These are phyloP conservation scores for Suhomyces pyralidae DNA, from an alignment of 805 yeast species.

Conservation along the genomic window DNA sequence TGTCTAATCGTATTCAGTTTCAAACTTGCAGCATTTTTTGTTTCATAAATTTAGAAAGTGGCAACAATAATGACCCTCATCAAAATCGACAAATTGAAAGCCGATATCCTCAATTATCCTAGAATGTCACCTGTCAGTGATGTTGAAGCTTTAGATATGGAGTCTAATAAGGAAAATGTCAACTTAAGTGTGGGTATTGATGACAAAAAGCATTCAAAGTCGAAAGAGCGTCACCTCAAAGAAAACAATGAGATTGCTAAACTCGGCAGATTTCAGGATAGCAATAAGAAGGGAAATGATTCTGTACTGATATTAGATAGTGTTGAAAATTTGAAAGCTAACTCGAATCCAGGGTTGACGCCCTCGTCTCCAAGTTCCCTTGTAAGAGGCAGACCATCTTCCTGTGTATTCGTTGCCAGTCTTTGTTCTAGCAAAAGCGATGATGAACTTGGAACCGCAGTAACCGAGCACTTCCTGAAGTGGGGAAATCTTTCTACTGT, in stretches of 20 bases:
- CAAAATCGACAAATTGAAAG: neutral
- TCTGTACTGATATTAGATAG: neutral
- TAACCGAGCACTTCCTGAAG: conserved; percentile 60
- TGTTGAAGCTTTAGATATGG: neutral
- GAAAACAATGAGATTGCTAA: neutral
- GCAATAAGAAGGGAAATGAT: neutral
- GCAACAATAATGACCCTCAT: neutral
- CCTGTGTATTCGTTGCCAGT: conserved; percentile 87
- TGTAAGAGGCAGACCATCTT: conserved; percentile 64
- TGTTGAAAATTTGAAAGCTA: neutral
- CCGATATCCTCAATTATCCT: neutral
- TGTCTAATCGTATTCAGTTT: neutral
- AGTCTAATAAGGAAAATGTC: neutral
- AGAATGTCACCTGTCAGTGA: neutral
- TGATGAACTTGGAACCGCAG: conserved; percentile 68
- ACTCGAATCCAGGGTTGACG: neutral
- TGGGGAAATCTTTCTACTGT: conserved; percentile 74
- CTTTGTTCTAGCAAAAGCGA: conserved; percentile 63
- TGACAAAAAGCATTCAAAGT: neutral
- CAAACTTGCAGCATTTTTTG: neutral
- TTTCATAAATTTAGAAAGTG: neutral
- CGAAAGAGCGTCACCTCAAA: neutral
- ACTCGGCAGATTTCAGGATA: neutral
- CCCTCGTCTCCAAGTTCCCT: neutral
- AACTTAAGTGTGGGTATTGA: neutral